phyloP scores from a whole-genome alignment of 208 protist species.

The Acanthamoeba castellanii region DNA sequence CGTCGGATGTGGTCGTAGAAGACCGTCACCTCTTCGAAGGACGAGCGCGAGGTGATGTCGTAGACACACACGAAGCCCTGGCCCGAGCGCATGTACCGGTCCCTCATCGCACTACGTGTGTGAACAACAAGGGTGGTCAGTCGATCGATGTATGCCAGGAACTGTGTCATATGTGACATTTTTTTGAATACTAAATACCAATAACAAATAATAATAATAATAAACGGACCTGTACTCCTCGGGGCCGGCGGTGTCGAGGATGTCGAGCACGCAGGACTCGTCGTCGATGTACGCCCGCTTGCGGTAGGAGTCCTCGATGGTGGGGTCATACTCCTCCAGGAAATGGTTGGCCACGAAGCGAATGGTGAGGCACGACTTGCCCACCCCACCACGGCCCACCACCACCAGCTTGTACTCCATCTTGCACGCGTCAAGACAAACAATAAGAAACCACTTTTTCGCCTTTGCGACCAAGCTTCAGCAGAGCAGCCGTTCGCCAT shows the following conservation, averaged over 20 bases:
- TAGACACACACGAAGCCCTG: conserved; percentile 84
- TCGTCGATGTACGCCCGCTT: not conserved
- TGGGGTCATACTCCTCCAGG: conserved; percentile 75
- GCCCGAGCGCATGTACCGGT: conserved; percentile 68
- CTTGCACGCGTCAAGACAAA: no score
- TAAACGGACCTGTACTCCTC: conserved; percentile 80
- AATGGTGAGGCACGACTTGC: not conserved
- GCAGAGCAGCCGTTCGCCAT: no score
- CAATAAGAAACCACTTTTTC: no score
- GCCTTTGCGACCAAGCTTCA: no score
- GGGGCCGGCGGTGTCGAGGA: conserved; percentile 76
- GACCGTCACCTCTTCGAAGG: conserved; percentile 75
- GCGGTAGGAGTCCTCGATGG: conserved; percentile 61
- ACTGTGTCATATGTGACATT: no score
- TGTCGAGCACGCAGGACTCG: not conserved
- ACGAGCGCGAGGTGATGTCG: conserved; percentile 69
- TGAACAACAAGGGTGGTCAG: not conserved
- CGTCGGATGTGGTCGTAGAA: not conserved
- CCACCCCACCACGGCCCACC: not conserved
- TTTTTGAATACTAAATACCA: no score
- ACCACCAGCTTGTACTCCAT: no score
- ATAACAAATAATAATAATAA: not conserved
- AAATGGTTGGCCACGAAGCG: not conserved
- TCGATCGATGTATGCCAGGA: no score
- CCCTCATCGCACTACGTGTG: not conserved